phyloP scores from a whole-genome alignment of 2,329 filamentous ascomycete species.

The Leptodontidium sp. region DNA sequence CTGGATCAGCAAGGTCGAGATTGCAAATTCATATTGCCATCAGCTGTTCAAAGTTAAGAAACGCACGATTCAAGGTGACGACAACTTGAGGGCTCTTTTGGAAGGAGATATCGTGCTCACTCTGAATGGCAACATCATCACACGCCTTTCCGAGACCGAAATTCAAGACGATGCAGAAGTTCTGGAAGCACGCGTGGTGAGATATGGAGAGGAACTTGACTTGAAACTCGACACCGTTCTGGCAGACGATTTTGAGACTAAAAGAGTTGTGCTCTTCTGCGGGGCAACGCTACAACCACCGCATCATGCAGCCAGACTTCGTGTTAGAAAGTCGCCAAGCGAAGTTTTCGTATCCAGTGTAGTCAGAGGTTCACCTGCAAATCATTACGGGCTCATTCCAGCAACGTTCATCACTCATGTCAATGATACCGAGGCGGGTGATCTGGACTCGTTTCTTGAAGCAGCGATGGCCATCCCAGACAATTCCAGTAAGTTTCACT shows the following conservation, averaged over 20 bases:
- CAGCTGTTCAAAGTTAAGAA: slow-evolving; percentile 99
- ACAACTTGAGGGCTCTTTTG: slow-evolving; percentile 68
- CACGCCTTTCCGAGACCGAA: slow-evolving; percentile 90
- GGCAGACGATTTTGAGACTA: slow-evolving; percentile 90
- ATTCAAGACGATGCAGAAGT: slow-evolving; percentile 92
- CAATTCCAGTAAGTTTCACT: slow-evolving; percentile 76
- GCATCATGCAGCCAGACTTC: slow-evolving; percentile 95
- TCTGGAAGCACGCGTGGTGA: slow-evolving; percentile 85
- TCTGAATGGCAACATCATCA: slow-evolving; percentile 90
- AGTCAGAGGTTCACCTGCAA: slow-evolving; percentile 82
- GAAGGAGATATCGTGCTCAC: slow-evolving; percentile 95
- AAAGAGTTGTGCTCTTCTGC: slow-evolving; percentile 92
- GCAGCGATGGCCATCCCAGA: slow-evolving; percentile 92
- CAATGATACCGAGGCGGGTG: slow-evolving; percentile 85
- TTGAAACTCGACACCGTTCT: slow-evolving; percentile 85
- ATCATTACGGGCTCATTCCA: slow-evolving; percentile 90
- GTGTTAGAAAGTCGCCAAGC: slow-evolving; percentile 95
- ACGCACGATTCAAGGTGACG: slow-evolving; percentile 72
- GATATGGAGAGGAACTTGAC: slow-evolving; percentile 80
- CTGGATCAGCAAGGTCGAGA: slow-evolving; percentile 91
- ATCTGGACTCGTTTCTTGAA: slow-evolving; percentile 80
- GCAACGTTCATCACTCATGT: slow-evolving; percentile 98
- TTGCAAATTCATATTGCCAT: slow-evolving; percentile 89
- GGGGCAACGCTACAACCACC: slow-evolving; percentile 92
- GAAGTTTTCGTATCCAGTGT: slow-evolving; percentile 95